Base-by-base conservation (phyloP, 495 filamentous ascomycete species). In the Aeminium ludgeri region DNA sequence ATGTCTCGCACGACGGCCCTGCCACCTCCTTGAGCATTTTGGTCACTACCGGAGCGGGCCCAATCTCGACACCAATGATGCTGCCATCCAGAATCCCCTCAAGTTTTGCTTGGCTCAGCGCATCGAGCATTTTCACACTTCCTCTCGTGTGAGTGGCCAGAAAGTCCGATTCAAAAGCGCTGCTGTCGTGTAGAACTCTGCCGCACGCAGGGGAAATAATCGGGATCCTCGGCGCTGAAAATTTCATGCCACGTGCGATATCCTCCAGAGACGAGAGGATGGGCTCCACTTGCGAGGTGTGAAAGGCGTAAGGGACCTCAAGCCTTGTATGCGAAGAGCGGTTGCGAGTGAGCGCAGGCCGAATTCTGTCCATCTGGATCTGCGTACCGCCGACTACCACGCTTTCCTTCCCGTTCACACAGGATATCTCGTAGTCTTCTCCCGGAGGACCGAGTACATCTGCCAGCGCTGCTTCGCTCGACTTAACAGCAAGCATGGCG, bases 121-220 rank as follows among this genome's bases (percentile, higher is more conserved):
- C 80, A 34, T 63, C 73, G 4, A 76, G 59, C 58, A 93, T 78
- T 48, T 87, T 70, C 46, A 93, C 85, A 18, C 78, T 60, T 45
- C 82, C 71, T 12, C 84, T 67, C 30, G 73, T 74, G 48, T 83
- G 78, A 6, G 67, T 60, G 32, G 65, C 64, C 12, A 91, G 67
- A 48, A 91, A 91, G 20, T 23, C 49, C 11, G 62, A 51, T 10
- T 59, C 41, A 16, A 59, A 28, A 16, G 27, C 34, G 6, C 20
- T 31, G 10, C 30, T 43, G 10, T 53, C 41, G 10, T 41, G 25
- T 17, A 57, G 27, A 10, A 55, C 48, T 23, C 48, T 37, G 12
- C 46, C 56, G 11, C 38, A 38, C 1, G 54, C 33, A 10, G 56
- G 54, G 2, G 50, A 55, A 4, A 57, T 34, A 29, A 57, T 29